Percentiles rank a stretch among this genome's conserved stretches.
Conservation (phyloP, 2,329 filamentous ascomycete species). For the Calonectria henricotiae region DNA sequence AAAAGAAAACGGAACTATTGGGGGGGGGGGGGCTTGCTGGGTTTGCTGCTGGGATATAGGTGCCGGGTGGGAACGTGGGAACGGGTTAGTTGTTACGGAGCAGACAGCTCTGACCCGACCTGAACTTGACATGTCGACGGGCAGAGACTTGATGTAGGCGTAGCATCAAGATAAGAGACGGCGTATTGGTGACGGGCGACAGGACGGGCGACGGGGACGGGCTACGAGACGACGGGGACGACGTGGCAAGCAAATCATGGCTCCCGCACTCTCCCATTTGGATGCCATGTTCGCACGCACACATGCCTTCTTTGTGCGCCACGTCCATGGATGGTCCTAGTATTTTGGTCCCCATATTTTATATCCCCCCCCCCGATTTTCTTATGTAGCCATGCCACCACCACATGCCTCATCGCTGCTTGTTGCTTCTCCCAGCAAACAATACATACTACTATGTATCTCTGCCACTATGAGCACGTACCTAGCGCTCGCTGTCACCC, state of each 20-base stretch:
- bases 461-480: slow-evolving; percentile 30
- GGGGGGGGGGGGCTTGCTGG: background rate
- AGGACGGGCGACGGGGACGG: background rate
- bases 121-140: background rate
- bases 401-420: slow-evolving; percentile 18
- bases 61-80: slow-evolving; percentile 31
- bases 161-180: slow-evolving; percentile 6
- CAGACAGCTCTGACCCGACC: background rate
- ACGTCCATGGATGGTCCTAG: background rate
- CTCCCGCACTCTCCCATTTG: background rate
- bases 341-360: background rate
- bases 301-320: background rate
- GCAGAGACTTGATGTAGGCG: background rate
- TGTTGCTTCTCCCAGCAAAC: slow-evolving; percentile 1
- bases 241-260: background rate
- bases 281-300: slow-evolving; percentile 1
- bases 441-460: too few relatives aligned
- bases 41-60: slow-evolving; percentile 23
- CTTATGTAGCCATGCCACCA: too few relatives aligned
- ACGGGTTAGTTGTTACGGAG: slow-evolving; percentile 17
- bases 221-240: background rate
- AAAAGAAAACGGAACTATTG: slow-evolving; percentile 30
- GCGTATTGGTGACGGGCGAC: background rate
- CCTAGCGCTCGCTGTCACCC: slow-evolving; percentile 32
- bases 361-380: slow-evolving; percentile 17